Evolutionary conservation across 129 eudicot genomes (phyloP).

Genomic region (Pulicaria dysenterica): DNA sequence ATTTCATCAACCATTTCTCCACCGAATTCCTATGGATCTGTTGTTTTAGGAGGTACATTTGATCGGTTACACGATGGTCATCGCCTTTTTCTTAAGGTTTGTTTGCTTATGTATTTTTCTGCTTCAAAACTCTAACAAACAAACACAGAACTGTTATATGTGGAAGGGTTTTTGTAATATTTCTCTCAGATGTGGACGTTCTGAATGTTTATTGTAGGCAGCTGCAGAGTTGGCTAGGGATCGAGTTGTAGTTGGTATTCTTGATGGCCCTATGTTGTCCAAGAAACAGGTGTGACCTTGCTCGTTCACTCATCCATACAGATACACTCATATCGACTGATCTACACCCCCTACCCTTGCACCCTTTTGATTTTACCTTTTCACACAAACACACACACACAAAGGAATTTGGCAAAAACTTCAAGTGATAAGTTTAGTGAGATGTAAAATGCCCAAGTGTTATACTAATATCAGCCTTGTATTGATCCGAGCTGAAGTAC

Average conservation of each 20-base stretch:
- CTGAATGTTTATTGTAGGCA: constrained; percentile 38
- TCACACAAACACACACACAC: too few species aligned
- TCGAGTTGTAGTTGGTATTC: constrained; percentile 80
- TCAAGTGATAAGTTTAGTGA: too few species aligned
- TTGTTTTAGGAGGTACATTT: constrained; percentile 90
- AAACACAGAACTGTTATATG: background rate
- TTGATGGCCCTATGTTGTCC: constrained; percentile 82
- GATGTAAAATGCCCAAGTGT: too few species aligned
- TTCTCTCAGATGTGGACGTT: constrained; percentile 10
- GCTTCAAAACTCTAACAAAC: background rate
- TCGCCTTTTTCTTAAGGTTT: constrained; percentile 83
- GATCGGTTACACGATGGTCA: constrained; percentile 94
- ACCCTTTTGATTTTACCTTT: too few species aligned
- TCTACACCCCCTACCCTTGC: too few species aligned
- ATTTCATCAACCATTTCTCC: constrained; percentile 37
- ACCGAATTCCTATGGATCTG: constrained; percentile 59
- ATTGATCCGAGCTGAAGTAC: too few species aligned
- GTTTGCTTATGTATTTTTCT: background rate
- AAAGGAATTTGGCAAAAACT: too few species aligned
- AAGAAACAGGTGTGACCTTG: constrained; percentile 59
- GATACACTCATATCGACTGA: too few species aligned
- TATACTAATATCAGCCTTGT: too few species aligned
- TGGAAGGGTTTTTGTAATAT: background rate
- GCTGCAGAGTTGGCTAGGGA: constrained; percentile 78
- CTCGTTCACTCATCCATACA: background rate